Percentiles rank a stretch among this genome's conserved stretches.
Conservation (phyloP, 1,139 yeast species). For the Suhomyces guaymorum region DNA sequence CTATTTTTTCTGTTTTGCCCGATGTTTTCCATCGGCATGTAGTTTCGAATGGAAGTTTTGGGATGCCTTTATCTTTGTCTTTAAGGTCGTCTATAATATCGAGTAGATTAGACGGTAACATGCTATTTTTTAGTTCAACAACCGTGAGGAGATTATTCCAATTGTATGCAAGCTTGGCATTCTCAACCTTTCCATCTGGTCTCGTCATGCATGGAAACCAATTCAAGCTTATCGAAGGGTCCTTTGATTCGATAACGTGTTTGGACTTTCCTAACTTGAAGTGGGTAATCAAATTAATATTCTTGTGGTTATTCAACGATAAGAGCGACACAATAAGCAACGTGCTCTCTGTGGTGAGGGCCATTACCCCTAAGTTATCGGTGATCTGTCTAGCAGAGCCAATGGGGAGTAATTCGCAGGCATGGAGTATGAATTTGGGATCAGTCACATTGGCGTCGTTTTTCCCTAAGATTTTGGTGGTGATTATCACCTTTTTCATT, state of each 20-base stretch:
- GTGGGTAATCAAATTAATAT: conserved; percentile 47
- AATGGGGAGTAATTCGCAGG: conserved; percentile 51
- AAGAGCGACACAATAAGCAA: conserved; percentile 57
- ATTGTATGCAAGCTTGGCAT: conserved; percentile 62
- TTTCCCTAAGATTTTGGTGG: conserved; percentile 56
- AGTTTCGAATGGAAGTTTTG: conserved; percentile 42
- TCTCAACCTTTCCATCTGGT: conserved; percentile 19
- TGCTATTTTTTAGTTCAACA: conserved; percentile 47
- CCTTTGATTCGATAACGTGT: conserved; percentile 15
- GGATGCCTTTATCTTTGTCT: conserved; percentile 41
- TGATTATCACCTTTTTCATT: conserved; percentile 50
- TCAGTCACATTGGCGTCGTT: conserved; percentile 31
- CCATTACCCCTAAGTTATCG: conserved; percentile 60
- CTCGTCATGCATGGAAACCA: conserved; percentile 55
- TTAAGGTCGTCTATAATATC: conserved; percentile 35
- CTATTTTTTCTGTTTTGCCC: conserved; percentile 41
- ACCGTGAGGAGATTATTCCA: conserved; percentile 63
- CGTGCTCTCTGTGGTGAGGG: conserved; percentile 56
- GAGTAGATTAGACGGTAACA: conserved; percentile 31
- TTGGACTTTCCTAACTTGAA: conserved; percentile 52
- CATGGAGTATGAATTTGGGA: conserved; percentile 22
- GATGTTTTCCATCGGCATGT: conserved; percentile 47
- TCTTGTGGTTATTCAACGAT: conserved; percentile 43
- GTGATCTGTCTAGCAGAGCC: conserved; percentile 53
- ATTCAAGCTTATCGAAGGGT: conserved; percentile 35